Conservation (phyloP, 495 filamentous ascomycete species). For the Xylaria intraflava region DNA sequence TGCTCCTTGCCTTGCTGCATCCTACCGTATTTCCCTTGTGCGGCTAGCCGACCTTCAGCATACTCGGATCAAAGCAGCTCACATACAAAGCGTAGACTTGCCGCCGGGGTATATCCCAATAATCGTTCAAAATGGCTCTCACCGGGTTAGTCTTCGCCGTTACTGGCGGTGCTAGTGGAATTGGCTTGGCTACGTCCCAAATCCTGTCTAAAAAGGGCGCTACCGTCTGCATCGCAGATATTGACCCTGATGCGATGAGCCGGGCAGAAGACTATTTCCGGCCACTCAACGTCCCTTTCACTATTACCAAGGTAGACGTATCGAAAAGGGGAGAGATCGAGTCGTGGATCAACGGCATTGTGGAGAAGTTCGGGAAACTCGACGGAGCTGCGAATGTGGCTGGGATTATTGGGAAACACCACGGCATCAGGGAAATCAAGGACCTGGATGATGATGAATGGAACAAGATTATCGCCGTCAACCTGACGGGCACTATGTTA, state of each 20-base stretch:
- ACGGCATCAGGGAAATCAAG: slow-evolving; percentile 25
- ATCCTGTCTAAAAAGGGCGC: slow-evolving; percentile 45
- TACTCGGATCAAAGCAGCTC: background rate
- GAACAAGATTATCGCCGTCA: slow-evolving; percentile 48
- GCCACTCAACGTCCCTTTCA: slow-evolving; percentile 20
- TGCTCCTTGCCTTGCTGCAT: background rate
- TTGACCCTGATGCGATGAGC: slow-evolving; percentile 35
- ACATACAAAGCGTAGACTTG: background rate
- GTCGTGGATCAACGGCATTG: slow-evolving; percentile 28
- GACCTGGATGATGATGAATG: slow-evolving; percentile 42
- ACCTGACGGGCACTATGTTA: slow-evolving; percentile 52
- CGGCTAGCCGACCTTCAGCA: background rate
- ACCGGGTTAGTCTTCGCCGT: slow-evolving; percentile 45
- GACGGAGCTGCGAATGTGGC: slow-evolving; percentile 57
- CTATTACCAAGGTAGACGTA: slow-evolving; percentile 26
- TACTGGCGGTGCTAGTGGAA: slow-evolving; percentile 50
- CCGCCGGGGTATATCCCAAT: background rate
- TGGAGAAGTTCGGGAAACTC: slow-evolving; percentile 33
- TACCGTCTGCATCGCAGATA: slow-evolving; percentile 46
- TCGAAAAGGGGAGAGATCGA: slow-evolving; percentile 29
- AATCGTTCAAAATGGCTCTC: slow-evolving; percentile 16
- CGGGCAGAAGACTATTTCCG: slow-evolving; percentile 24
- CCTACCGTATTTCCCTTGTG: background rate
- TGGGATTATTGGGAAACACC: slow-evolving; percentile 35
- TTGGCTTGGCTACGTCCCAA: slow-evolving; percentile 50